A percentile compares a stretch with the other conserved stretches of the same genome.
These are phyloP conservation scores for Sclerotinia trifoliorum DNA, from an alignment of 2,329 filamentous ascomycete genomes.

Conservation along the genomic window DNA sequence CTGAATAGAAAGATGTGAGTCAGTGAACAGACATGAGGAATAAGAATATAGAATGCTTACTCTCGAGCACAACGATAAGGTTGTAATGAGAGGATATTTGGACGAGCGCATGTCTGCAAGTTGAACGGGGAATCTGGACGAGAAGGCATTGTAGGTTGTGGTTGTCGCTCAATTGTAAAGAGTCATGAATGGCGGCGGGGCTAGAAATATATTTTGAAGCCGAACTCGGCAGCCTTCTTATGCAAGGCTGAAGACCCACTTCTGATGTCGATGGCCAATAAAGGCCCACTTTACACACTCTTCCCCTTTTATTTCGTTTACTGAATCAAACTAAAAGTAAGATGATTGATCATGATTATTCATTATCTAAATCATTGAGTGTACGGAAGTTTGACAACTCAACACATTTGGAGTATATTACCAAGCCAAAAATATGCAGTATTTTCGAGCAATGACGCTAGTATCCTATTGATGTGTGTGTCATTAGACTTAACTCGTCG, in stretches of 20 bases:
- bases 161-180: conserved; percentile 12
- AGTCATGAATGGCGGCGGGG: neutral
- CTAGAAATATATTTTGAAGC: conserved; percentile 22
- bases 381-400: neutral
- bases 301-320: conserved; percentile 13
- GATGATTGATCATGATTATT: too few relatives aligned
- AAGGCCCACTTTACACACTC: neutral
- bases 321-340: too few relatives aligned
- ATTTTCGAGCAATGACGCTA: neutral
- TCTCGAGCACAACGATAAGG: conserved; percentile 82
- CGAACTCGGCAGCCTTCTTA: conserved; percentile 15
- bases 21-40: conserved; percentile 16
- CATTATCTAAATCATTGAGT: neutral
- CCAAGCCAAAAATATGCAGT: neutral
- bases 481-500: neutral
- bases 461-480: neutral
- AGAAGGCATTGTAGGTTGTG: conserved; percentile 32
- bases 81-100: conserved; percentile 73
- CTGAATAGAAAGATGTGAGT: conserved; percentile 49
- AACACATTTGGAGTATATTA: neutral
- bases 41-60: conserved; percentile 48
- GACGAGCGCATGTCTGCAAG: conserved; percentile 69
- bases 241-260: conserved; percentile 12
- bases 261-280: neutral
- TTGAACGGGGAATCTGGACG: conserved; percentile 61